Evolutionary conservation across 805 yeast genomes (phyloP), one percentile per base, ranked within the genome.

Genomic region (Starmerella ratchasimensis): DNA sequence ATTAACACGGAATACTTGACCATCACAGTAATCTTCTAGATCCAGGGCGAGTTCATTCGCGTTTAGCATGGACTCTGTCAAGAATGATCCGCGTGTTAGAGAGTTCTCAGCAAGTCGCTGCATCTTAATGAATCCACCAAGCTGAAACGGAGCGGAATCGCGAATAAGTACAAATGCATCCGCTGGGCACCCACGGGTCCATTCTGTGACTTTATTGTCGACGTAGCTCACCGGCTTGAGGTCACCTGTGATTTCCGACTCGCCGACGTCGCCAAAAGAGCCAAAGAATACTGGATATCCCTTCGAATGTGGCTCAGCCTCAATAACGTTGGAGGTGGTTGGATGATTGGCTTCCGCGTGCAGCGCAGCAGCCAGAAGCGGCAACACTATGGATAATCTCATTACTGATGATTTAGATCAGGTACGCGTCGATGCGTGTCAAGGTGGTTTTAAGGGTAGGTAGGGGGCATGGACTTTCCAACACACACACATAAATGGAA

Each of bases 191-290:
- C 41, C 46, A 20, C 34, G 37, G 20, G 50, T 41, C 53, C 51
- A 48, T 9, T 39, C 45, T 4, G 54, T 51, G 33, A 51, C 13
- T 25, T 33, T 31, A 16, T 38, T 31, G 41, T 51, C 55, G 8
- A 34, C 52, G 14, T 20, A 37, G 5, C 31, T 33, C 6, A 39
- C 34, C 1, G 45, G 29, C 18, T 25, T 28, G 8, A 35, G 35
- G 7, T 33, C 36, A n/a, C 10, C 7, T 7, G 23, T 39, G n/a
- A 45, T 22, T 5, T 27, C 31, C 16, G 35, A 5, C 13, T 33
- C 36, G 20, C 54, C 54, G 4, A 50, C 49, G 8, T 47, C 38
- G 27, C 45, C 51, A 35, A 51, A 51, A 17, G 55, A 51, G n/a
- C 44, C 50, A 29, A 47, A 45, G 22, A 28, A 50, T 4, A 51